Evolutionary conservation across 2,329 filamentous ascomycete species (phyloP), one percentile per base, ranked within the genome.

Genomic region (Fusarium sp.): DNA sequence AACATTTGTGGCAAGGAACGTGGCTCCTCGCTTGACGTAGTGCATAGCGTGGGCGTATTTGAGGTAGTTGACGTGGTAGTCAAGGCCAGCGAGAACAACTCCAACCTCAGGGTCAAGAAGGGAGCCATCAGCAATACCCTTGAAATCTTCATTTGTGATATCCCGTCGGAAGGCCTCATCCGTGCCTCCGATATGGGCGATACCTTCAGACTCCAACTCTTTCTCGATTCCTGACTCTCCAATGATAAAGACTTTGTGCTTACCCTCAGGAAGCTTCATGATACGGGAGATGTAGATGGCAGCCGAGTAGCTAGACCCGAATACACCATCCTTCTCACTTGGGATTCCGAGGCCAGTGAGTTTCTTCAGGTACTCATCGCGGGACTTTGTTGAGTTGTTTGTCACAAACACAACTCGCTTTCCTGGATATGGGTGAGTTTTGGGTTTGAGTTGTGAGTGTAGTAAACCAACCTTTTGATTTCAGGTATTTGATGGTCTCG

Each of bases 311-410:
- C 94, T 91, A 10, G 95, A 97, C 64, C 93, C 94, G 77, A 99
- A 99, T 70, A 99, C 92, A 82, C 99, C 96, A 76, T 98, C 93
- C 42, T 91, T 88, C 59, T 87, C 84, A 71, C 88, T 89, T 2
- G 91, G 90, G 73, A 99, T 97, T 45, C 91, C 91, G 77, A 97
- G 86, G 53, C 82, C 82, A 45, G 91, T 88, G 62, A 99, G 90
- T 77, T 98, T 99, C 83, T 95, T 93, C 78, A 91, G 90, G 81
- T 99, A 99, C 77, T 97, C 94, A 48, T 87, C 83, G 56, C 96
- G 91, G 12, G 95, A 97, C 78, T 99, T 99, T 57, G 96, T 98
- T 75, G 94, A 97, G 83, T 99, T 99, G 83, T 99, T 99, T 39
- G 96, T 99, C 51, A 99, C 96, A 76, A 99, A 99, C 54, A 99